Evolutionary conservation across 2,329 filamentous ascomycete species (phyloP).

Genomic region (Lasiodiplodia citricola): DNA sequence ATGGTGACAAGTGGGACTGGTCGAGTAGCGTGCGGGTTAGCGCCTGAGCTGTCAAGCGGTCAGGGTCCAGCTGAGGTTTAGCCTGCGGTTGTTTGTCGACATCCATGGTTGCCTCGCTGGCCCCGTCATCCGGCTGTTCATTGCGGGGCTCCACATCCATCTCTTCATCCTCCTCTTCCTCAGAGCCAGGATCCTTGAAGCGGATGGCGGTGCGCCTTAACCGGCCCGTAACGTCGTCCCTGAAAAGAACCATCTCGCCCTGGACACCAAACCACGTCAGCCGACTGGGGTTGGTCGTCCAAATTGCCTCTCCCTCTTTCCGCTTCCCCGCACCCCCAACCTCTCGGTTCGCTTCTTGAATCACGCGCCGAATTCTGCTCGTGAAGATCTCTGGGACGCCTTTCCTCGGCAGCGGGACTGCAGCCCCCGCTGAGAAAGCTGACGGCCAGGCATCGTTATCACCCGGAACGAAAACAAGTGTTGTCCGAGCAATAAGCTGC

Average conservation of each 20-base stretch:
- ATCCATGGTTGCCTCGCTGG: constrained; percentile 50
- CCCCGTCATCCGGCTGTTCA: constrained; percentile 42
- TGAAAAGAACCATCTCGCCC: constrained; percentile 84
- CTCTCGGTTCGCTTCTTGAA: constrained; percentile 78
- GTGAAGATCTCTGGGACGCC: constrained; percentile 88
- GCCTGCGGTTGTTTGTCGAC: constrained; percentile 31
- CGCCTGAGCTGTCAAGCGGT: constrained; percentile 65
- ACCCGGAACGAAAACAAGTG: constrained; percentile 91
- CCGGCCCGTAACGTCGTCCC: constrained; percentile 83
- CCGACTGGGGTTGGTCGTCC: constrained; percentile 86
- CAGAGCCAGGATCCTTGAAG: constrained; percentile 59
- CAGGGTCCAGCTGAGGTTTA: constrained; percentile 35
- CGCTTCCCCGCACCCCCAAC: constrained; percentile 54
- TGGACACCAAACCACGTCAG: constrained; percentile 84
- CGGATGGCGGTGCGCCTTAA: constrained; percentile 77
- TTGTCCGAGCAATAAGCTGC: constrained; percentile 75
- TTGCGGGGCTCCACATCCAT: constrained; percentile 41
- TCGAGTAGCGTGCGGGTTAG: constrained; percentile 91
- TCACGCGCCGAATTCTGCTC: constrained; percentile 79
- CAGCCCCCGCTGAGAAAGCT: constrained; percentile 77
- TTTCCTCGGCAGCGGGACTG: constrained; percentile 71
- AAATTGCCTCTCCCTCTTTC: constrained; percentile 74
- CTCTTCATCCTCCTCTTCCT: constrained; percentile 45
- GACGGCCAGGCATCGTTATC: constrained; percentile 98
- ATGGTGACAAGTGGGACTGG: constrained; percentile 87